Conservation (phyloP, 768 basidiomycete genomes). For the Phaffia australis region DNA sequence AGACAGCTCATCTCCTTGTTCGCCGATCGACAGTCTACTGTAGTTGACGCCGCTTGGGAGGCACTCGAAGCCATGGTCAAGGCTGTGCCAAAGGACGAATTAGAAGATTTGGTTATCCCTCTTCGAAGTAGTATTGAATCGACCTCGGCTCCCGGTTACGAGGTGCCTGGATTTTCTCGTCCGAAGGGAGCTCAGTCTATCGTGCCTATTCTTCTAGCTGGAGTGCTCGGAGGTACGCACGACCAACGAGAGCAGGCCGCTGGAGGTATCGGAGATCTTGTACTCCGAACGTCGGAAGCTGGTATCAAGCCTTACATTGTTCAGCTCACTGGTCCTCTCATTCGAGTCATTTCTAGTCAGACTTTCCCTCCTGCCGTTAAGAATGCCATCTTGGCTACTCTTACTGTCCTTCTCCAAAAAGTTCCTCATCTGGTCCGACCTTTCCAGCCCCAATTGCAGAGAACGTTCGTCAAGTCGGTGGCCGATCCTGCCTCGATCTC, state of each 20-base stretch:
- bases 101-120: conserved; percentile 80
- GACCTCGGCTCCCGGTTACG: conserved; percentile 52
- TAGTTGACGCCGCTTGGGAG: conserved; percentile 61
- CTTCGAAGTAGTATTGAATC: conserved; percentile 78
- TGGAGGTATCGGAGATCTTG: conserved; percentile 90
- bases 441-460: conserved; percentile 95
- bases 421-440: conserved; percentile 87
- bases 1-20: conserved; percentile 72
- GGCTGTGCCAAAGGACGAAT: conserved; percentile 79
- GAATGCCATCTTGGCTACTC: conserved; percentile 73
- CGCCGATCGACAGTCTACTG: conserved; percentile 55
- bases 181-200: conserved; percentile 68
- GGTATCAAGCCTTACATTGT: conserved; percentile 94
- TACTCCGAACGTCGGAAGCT: conserved; percentile 68
- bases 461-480: conserved; percentile 88
- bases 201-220: conserved; percentile 73
- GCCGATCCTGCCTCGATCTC: conserved; percentile 65
- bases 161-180: conserved; percentile 71
- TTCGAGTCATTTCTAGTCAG: conserved; percentile 69
- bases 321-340: conserved; percentile 87
- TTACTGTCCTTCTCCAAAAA: conserved; percentile 69
- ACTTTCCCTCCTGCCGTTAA: conserved; percentile 86
- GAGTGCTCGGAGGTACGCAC: conserved; percentile 22
- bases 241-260: conserved; percentile 68
- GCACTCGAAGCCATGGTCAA: conserved; percentile 82